Conservation (phyloP, 208 protist genomes). For the Trichomonas gallinae region DNA sequence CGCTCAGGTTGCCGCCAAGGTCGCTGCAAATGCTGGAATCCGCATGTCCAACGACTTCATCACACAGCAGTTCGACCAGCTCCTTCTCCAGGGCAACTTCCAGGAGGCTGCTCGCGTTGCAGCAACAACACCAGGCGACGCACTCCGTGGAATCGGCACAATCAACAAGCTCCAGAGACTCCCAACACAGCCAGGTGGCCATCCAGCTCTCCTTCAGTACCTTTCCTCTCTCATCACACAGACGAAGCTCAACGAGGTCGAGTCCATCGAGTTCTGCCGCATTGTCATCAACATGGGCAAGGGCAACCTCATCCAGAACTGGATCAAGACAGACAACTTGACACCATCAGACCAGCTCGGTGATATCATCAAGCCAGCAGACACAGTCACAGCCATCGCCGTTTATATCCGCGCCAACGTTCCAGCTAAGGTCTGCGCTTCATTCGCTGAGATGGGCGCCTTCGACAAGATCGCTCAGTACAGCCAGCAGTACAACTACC, state of each 20-base stretch:
- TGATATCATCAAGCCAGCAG: slow-evolving; percentile 69
- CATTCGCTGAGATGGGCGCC: slow-evolving; percentile 30
- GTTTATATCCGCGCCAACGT: slow-evolving; percentile 81
- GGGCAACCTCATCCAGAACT: slow-evolving; percentile 72
- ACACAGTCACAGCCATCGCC: slow-evolving; percentile 78
- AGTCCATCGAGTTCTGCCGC: slow-evolving; percentile 89
- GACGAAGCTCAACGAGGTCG: slow-evolving; percentile 62
- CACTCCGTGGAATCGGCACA: slow-evolving; percentile 82
- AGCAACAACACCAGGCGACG: slow-evolving; percentile 64
- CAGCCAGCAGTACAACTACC: slow-evolving; percentile 30
- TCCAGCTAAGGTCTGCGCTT: slow-evolving; percentile 66
- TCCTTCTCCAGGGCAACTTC: slow-evolving; percentile 65
- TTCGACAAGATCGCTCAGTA: slow-evolving; percentile 25
- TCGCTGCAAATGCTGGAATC: not conserved
- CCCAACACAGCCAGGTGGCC: slow-evolving; percentile 45
- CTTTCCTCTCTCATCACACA: not conserved
- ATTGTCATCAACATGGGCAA: slow-evolving; percentile 69
- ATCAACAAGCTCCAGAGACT: slow-evolving; percentile 71
- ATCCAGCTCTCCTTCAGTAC: slow-evolving; percentile 34
- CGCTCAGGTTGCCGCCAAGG: not conserved
- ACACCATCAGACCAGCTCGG: slow-evolving; percentile 90
- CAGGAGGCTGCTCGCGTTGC: slow-evolving; percentile 81
- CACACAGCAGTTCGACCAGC: slow-evolving; percentile 71
- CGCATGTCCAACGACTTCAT: not conserved
- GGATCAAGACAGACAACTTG: slow-evolving; percentile 93